These are phyloP conservation scores for Lanmaoa rubissima DNA, from an alignment of 768 basidiomycete genomes.

Conservation along the genomic window DNA sequence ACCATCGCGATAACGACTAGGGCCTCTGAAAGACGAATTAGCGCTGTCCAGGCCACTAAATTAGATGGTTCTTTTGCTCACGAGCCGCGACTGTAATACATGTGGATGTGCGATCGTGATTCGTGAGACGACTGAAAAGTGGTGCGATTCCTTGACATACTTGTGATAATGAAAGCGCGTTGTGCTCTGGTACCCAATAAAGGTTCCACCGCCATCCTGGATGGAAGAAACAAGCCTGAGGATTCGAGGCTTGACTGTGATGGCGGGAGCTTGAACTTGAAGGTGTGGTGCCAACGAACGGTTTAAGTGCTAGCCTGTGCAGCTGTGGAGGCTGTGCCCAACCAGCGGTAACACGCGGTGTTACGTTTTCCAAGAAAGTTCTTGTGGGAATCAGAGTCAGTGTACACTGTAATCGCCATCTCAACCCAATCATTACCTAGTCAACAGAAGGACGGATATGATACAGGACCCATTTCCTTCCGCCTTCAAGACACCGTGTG, in stretches of 20 bases:
- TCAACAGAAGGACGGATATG: too few relatives aligned
- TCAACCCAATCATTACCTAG: too few relatives aligned
- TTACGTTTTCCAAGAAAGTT: too few relatives aligned
- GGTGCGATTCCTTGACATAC: conserved; percentile 40
- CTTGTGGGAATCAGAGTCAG: too few relatives aligned
- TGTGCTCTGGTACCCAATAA: conserved; percentile 74
- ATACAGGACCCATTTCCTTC: too few relatives aligned
- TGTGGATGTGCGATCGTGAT: conserved; percentile 4
- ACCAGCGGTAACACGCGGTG: too few relatives aligned
- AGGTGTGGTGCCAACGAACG: not conserved
- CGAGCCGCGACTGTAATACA: conserved; percentile 51
- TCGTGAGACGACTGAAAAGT: conserved; percentile 4
- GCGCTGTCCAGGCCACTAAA: not conserved
- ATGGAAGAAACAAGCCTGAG: conserved; percentile 15
- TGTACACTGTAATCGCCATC: too few relatives aligned
- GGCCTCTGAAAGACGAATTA: conserved; percentile 51
- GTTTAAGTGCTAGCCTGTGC: not conserved
- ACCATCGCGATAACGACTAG: conserved; percentile 75
- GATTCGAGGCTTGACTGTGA: conserved; percentile 10
- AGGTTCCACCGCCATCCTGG: conserved; percentile 65
- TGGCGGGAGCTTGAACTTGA: conserved; percentile 1
- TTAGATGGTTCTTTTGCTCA: conserved; percentile 38
- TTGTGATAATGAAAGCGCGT: conserved; percentile 65
- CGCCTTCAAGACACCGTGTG: too few relatives aligned
- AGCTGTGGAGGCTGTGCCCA: conserved; percentile 20